These are phyloP conservation scores for Bruguiera gymnorhiza DNA, from an alignment of 345 rosid genomes.

Conservation along the genomic window DNA sequence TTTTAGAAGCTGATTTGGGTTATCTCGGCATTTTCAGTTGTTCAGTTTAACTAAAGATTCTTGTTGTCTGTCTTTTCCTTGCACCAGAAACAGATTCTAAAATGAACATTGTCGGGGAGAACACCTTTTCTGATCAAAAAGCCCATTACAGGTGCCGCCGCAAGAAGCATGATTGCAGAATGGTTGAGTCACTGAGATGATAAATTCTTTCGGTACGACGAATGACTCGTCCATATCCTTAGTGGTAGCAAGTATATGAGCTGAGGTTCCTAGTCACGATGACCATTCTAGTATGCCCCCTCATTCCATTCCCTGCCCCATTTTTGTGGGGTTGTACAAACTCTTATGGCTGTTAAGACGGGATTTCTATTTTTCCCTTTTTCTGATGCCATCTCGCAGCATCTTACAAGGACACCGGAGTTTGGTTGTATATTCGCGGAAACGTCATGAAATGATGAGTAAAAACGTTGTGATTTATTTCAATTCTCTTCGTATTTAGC, in stretches of 20 bases:
- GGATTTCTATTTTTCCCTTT: too few relatives aligned
- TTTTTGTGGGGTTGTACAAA: too few relatives aligned
- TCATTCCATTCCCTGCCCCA: too few relatives aligned
- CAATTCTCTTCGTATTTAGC: too few relatives aligned
- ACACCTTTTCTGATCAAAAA: slow-evolving; percentile 70
- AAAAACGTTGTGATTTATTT: not conserved
- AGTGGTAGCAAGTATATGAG: too few relatives aligned
- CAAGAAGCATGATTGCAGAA: slow-evolving; percentile 79
- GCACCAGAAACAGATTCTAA: slow-evolving; percentile 51
- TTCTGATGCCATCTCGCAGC: not conserved
- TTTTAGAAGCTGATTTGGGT: not conserved
- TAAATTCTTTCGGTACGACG: not conserved
- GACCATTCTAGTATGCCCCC: too few relatives aligned
- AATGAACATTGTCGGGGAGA: slow-evolving; percentile 70
- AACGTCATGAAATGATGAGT: not conserved
- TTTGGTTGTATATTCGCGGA: not conserved
- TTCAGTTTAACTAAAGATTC: not conserved
- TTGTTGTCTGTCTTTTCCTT: slow-evolving; percentile 12
- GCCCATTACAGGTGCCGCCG: slow-evolving; percentile 75
- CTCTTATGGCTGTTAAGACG: too few relatives aligned
- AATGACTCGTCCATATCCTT: too few relatives aligned
- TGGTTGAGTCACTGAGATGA: slow-evolving; percentile 54
- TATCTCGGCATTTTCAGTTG: not conserved
- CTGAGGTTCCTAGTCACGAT: too few relatives aligned
- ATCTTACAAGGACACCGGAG: not conserved